Evolutionary conservation across 352 stramenopile genomes (phyloP), one percentile per base, ranked within the genome.

Genomic region (Phytophthora pisi): DNA sequence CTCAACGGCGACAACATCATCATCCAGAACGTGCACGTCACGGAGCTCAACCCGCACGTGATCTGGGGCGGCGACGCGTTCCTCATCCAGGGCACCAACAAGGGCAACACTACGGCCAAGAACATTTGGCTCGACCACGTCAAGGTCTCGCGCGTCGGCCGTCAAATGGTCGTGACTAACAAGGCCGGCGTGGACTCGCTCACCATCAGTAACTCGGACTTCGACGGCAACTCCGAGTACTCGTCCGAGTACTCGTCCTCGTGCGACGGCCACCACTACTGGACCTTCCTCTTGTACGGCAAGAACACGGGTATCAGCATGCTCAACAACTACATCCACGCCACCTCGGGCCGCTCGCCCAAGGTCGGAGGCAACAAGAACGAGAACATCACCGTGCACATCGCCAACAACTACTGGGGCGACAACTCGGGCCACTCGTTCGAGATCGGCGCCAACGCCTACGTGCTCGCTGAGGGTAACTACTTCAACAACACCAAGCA

Each of bases 211-310:
- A 84, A 85, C 66, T 82, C 66, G 46, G 77, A 86, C 38, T 88
- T 86, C 52, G 77, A 88, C 50, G 79, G 79, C 15, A 49, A 64
- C 34, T 84, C 79, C 2, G 46, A 63, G 10, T 86, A 68, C 62
- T 85, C 76, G 16, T 84, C 79, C 2, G 46, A 63, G 10, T 86
- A 68, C 62, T 85, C 76, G 16, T 47, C 72, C 4, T 70, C 74
- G 31, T 88, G 79, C 47, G 74, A 88, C 20, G 77, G 77, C 3
- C 77, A 66, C 58, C 79, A 88, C 66, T 88, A 88, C 67, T 88
- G 77, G 73, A 68, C 49, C 11, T 77, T 77, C 57, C 51, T 79
- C 13, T 51, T 82, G 34, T 77, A 72, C 61, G 70, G 70, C 26
- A 60, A 61, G 23, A 59, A 61, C 46, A 80, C 70, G 1, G 60